Evolutionary conservation across 768 basidiomycete genomes (phyloP).

Genomic region (Lactarius akahatsu): DNA sequence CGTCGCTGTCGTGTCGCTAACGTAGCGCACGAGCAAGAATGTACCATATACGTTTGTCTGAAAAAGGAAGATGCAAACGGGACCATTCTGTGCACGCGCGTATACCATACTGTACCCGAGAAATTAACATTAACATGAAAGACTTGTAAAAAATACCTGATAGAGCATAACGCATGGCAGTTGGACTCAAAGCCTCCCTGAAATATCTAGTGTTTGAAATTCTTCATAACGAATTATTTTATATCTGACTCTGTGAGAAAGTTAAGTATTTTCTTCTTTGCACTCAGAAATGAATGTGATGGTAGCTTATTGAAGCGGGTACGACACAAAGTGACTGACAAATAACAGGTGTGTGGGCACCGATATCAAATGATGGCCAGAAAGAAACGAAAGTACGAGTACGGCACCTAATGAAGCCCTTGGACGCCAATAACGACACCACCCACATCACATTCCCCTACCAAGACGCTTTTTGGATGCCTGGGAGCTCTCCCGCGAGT

Average conservation of each 20-base stretch:
- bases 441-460: slow-evolving; percentile 37
- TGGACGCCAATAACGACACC: background rate
- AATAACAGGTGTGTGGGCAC: background rate
- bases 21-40: too few relatives aligned
- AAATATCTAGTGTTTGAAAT: too few relatives aligned
- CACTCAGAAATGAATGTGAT: background rate
- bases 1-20: too few relatives aligned
- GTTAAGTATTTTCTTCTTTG: background rate
- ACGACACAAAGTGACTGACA: background rate
- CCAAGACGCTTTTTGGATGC: slow-evolving; percentile 93
- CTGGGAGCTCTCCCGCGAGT: slow-evolving; percentile 55
- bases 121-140: too few relatives aligned
- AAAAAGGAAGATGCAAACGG: too few relatives aligned
- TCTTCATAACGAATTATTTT: background rate
- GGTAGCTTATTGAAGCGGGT: background rate
- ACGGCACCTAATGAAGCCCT: background rate
- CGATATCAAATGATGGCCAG: background rate
- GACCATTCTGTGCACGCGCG: too few relatives aligned
- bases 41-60: too few relatives aligned
- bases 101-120: too few relatives aligned
- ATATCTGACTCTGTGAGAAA: background rate
- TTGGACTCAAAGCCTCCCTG: too few relatives aligned
- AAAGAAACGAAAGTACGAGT: background rate
- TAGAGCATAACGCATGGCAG: too few relatives aligned
- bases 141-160: too few relatives aligned